Evolutionary conservation across 306 rosid genomes (phyloP).

Genomic region (Astragalus glycyphyllos): DNA sequence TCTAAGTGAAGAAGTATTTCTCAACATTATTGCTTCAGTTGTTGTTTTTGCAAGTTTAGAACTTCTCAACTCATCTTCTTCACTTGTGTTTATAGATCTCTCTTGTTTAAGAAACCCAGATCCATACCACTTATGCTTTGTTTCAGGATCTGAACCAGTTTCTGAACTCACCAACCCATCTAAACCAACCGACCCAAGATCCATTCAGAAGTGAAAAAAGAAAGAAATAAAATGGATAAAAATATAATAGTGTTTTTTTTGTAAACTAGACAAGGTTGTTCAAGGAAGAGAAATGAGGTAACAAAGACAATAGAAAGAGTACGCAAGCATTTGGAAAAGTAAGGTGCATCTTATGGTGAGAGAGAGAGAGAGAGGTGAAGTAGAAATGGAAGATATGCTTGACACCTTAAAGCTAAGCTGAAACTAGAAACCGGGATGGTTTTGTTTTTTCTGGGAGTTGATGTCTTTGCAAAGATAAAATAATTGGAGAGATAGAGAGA

Average conservation of each 20-base stretch:
- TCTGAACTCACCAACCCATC: slow-evolving; percentile 75
- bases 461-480: slow-evolving; percentile 61
- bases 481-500: slow-evolving; percentile 68
- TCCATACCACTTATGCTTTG: slow-evolving; percentile 72
- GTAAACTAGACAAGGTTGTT: slow-evolving; percentile 29
- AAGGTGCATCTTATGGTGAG: slow-evolving; percentile 52
- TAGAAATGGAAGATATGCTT: slow-evolving; percentile 43
- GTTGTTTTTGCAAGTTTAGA: slow-evolving; percentile 62
- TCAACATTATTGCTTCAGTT: slow-evolving; percentile 21
- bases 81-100: slow-evolving; percentile 57
- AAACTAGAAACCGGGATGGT: slow-evolving; percentile 65
- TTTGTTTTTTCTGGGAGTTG: slow-evolving; percentile 51
- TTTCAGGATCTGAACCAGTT: slow-evolving; percentile 73
- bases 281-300: slow-evolving; percentile 44
- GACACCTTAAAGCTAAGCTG: slow-evolving; percentile 55
- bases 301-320: slow-evolving; percentile 21
- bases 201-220: slow-evolving; percentile 51
- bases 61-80: slow-evolving; percentile 61
- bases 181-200: slow-evolving; percentile 78
- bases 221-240: background rate
- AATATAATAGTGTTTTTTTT: background rate
- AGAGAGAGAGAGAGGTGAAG: slow-evolving; percentile 13
- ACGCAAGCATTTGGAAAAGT: slow-evolving; percentile 43
- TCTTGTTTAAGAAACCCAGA: slow-evolving; percentile 70
- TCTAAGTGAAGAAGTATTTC: slow-evolving; percentile 53